Percentiles rank a stretch among this genome's conserved stretches.
phyloP scores from a whole-genome alignment of 1,284 basidiomycete genomes.

The Pascua guehoae region DNA sequence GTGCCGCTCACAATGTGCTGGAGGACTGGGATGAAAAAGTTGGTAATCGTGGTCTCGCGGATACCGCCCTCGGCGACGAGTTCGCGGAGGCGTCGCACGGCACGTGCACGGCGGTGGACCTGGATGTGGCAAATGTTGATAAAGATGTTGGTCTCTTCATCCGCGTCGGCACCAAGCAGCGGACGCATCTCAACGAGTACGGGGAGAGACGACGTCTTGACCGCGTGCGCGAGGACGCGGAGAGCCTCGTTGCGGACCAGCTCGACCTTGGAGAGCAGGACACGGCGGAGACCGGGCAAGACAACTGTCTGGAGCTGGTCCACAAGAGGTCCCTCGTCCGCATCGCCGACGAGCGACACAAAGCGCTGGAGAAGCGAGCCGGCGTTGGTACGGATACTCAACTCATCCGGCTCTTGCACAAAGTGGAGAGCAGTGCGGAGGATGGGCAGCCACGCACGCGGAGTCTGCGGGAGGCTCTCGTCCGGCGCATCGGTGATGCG shows the following conservation, averaged over 20 bases:
- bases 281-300: conserved; percentile 77
- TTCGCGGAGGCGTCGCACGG: conserved; percentile 79
- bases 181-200: conserved; percentile 72
- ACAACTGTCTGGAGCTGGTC: conserved; percentile 64
- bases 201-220: conserved; percentile 62
- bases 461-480: conserved; percentile 26
- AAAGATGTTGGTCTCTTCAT: conserved; percentile 92
- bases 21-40: conserved; percentile 83
- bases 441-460: conserved; percentile 68
- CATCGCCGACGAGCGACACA: conserved; percentile 59
- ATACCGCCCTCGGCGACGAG: conserved; percentile 68
- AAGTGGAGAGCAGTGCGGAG: conserved; percentile 80
- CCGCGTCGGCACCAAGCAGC: conserved; percentile 71
- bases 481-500: conserved; percentile 61
- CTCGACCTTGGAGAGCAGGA: conserved; percentile 76
- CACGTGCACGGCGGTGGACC: conserved; percentile 82
- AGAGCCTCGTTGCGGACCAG: conserved; percentile 85
- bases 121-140: conserved; percentile 95
- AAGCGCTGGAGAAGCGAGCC: conserved; percentile 74
- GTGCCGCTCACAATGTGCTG: conserved; percentile 73
- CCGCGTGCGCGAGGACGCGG: conserved; percentile 71
- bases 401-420: conserved; percentile 83
- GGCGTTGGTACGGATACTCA: conserved; percentile 82
- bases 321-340: conserved; percentile 52
- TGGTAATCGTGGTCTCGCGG: conserved; percentile 68